Conservation (phyloP, 805 yeast genomes). For the Metschnikowia shivogae region DNA sequence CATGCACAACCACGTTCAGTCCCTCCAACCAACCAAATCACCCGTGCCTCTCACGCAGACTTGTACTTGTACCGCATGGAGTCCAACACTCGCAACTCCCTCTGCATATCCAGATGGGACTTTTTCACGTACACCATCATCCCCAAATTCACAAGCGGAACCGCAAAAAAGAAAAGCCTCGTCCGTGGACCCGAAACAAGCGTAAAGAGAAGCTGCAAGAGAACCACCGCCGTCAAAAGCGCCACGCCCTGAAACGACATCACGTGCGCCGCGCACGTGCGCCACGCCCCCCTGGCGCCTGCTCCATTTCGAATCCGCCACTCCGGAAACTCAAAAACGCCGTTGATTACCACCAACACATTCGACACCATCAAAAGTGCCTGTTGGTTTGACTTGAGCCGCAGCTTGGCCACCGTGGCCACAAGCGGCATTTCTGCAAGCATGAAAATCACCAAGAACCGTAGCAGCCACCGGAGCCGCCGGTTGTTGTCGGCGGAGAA, state of each 20-base stretch:
- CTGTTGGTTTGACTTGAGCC: conserved; percentile 2
- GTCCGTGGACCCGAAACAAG: background rate
- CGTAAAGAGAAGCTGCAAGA: conserved; percentile 13
- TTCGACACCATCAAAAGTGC: conserved; percentile 8
- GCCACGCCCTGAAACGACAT: conserved; percentile 7
- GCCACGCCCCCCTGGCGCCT: background rate
- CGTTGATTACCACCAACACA: conserved; percentile 11
- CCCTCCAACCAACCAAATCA: too few relatives aligned
- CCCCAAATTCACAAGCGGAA: conserved; percentile 19
- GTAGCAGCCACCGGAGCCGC: conserved; percentile 7
- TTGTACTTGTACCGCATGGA: conserved; percentile 22
- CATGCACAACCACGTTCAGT: too few relatives aligned
- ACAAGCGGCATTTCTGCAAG: conserved; percentile 18
- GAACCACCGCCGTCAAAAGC: conserved; percentile 12
- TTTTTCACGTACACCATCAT: conserved; percentile 14
- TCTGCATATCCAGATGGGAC: conserved; percentile 13
- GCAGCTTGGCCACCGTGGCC: conserved; percentile 10
- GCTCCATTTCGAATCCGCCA: background rate
- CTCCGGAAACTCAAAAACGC: conserved; percentile 12
- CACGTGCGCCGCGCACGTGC: background rate
- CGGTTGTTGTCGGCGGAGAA: conserved; percentile 15
- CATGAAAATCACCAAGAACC: conserved; percentile 10
- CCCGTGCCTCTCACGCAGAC: conserved; percentile 10
- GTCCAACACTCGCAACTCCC: conserved; percentile 15
- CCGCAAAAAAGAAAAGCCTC: conserved; percentile 10